phyloP scores from a whole-genome alignment of 2,329 filamentous ascomycete species.

The Trichoderma lentiforme region DNA sequence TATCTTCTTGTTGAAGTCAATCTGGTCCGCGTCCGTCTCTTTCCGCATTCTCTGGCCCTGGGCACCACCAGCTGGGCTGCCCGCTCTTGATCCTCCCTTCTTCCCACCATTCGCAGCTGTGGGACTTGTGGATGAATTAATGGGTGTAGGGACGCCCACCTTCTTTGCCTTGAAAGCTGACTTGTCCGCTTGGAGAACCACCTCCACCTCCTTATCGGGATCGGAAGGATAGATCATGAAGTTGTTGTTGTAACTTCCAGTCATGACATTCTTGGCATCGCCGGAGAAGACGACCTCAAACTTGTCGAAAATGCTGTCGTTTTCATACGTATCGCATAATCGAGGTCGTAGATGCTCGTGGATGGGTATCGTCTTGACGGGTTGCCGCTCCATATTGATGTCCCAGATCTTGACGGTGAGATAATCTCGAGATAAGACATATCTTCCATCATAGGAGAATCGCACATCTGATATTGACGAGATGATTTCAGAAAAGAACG shows the following conservation, averaged over 20 bases:
- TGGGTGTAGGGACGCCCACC: constrained; percentile 94
- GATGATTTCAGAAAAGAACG: constrained; percentile 99
- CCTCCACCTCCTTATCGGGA: constrained; percentile 92
- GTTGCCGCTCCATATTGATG: constrained; percentile 97
- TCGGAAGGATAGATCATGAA: constrained; percentile 99
- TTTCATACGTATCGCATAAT: constrained; percentile 97
- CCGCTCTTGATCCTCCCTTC: constrained; percentile 84
- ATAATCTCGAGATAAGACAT: constrained; percentile 97
- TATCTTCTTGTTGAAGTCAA: constrained; percentile 99
- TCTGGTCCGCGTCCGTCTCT: constrained; percentile 98
- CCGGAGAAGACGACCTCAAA: constrained; percentile 99
- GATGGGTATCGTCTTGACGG: constrained; percentile 97
- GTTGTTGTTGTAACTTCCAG: constrained; percentile 99
- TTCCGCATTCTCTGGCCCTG: constrained; percentile 95
- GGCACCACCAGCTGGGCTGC: constrained; percentile 73
- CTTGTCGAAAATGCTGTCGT: constrained; percentile 99
- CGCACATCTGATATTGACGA: constrained; percentile 98
- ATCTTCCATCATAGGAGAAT: constrained; percentile 93
- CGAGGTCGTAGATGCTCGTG: constrained; percentile 93
- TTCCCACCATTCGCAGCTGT: constrained; percentile 67
- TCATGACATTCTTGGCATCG: constrained; percentile 99
- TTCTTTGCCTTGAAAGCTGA: constrained; percentile 99
- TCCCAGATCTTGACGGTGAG: constrained; percentile 99
- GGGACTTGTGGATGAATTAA: constrained; percentile 77
- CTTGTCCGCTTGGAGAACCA: constrained; percentile 96